phyloP scores from a whole-genome alignment of 2,329 filamentous ascomycete genomes.

The Fusarium burgessii region DNA sequence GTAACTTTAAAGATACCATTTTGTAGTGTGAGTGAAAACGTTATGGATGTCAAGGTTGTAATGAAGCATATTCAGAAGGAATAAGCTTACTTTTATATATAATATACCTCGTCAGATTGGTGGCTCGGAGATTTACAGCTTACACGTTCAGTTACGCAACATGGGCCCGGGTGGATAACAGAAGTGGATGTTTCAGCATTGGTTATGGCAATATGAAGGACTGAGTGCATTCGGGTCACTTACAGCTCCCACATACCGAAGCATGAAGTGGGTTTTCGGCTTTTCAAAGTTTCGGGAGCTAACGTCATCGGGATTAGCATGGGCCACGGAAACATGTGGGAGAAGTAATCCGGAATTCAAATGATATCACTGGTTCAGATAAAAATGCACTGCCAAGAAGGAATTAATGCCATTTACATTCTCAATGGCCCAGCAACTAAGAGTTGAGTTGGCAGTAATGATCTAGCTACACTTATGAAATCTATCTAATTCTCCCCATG shows the following conservation, averaged over 20 bases:
- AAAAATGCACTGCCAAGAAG: not conserved
- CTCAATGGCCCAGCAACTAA: no score
- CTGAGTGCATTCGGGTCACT: not conserved
- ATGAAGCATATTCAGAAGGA: not conserved
- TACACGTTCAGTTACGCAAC: not conserved
- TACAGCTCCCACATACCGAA: not conserved
- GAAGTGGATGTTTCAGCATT: not conserved
- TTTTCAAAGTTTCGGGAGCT: not conserved
- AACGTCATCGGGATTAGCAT: not conserved
- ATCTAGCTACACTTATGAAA: not conserved
- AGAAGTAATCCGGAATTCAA: not conserved
- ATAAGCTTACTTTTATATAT: not conserved
- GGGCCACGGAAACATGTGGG: not conserved
- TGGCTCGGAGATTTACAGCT: not conserved
- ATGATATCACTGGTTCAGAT: not conserved
- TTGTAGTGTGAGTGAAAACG: not conserved
- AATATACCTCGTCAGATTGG: not conserved
- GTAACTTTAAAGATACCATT: conserved; percentile 6
- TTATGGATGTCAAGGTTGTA: not conserved
- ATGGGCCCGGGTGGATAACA: not conserved
- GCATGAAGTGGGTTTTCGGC: not conserved
- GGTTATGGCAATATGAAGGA: not conserved
- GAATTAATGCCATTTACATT: not conserved
- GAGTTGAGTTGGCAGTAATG: not conserved
- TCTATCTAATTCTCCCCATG: not conserved